Evolutionary conservation across 257 asterid genomes (phyloP), one percentile per base, ranked within the genome.

Genomic region (Solanum okadae): DNA sequence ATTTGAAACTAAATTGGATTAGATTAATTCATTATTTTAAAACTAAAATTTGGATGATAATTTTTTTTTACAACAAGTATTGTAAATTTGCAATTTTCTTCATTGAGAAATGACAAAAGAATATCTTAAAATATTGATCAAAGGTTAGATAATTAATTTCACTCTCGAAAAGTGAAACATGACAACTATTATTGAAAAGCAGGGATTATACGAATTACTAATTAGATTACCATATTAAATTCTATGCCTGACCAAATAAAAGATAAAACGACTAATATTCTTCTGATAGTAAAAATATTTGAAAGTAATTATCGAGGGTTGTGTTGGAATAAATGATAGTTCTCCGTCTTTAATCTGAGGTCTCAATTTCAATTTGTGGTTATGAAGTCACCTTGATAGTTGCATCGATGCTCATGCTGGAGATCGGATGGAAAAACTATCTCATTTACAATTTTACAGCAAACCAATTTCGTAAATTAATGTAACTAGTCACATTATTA

Each of bases 11-110:
- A n/a, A 61, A 23, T 61, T 61, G 27, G 5, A 4, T 61, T 61
- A 10, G 31, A 63, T 63, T 23, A 63, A 4, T 63, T 63, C 3
- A 63, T 2, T 52, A 63, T 23, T 63, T 23, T 2, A 61, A 63
- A 63, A n/a, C 4, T 63, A n/a, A 63, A n/a, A 2, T 61, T 23
- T 23, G 6, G 6, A 23, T 61, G 13, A 61, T 23, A 23, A 63
- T 0, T 0, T 1, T 6, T 6, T 1, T 7, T 1, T 7, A 7
- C 5, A 0, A 56, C 20, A 2, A 20, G 65, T 56, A 56, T 20
- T 18, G 1, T 56, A 1, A 56, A 10, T 20, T 20, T 56, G 65
- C n/a, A 56, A 18, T 4, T 23, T 63, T 63, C 2, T 10, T 63
- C 6, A 23, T 63, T 23, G 27, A 4, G 27, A 63, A 27, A 4